Evolutionary conservation across 768 basidiomycete species (phyloP).

Genomic region (Psilocybe subaeruginosa): DNA sequence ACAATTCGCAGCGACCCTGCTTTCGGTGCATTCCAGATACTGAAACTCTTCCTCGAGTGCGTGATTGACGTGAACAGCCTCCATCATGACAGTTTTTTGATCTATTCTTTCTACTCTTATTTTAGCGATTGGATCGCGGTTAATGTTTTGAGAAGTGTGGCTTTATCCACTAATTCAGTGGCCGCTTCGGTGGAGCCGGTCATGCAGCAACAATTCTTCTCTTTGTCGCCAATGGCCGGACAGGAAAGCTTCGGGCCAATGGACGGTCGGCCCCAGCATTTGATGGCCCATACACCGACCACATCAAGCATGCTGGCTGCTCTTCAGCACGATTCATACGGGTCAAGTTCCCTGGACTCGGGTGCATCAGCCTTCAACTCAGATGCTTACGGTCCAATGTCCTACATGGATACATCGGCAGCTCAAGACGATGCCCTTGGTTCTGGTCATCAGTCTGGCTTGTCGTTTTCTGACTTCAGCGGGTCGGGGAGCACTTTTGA

Average conservation of each 20-base stretch:
- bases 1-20: conserved; percentile 92
- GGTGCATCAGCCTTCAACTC: conserved; percentile 62
- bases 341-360: conserved; percentile 66
- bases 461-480: conserved; percentile 74
- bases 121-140: conserved; percentile 89
- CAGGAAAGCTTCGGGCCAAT: conserved; percentile 76
- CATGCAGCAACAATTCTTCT: conserved; percentile 89
- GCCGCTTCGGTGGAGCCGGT: conserved; percentile 91
- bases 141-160: conserved; percentile 85
- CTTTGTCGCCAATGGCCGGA: conserved; percentile 87
- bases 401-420: conserved; percentile 76
- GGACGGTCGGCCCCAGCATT: conserved; percentile 60
- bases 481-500: conserved; percentile 68
- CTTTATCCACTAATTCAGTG: conserved; percentile 88
- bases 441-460: conserved; percentile 59
- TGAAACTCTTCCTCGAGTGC: conserved; percentile 90
- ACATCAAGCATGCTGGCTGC: conserved; percentile 92
- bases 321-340: conserved; percentile 77
- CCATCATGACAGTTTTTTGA: conserved; percentile 11
- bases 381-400: conserved; percentile 70
- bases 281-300: conserved; percentile 83
- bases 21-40: conserved; percentile 90
- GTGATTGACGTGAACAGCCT: conserved; percentile 33
- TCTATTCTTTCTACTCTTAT: conserved; percentile 12
- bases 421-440: conserved; percentile 65